A percentile compares a stretch with the other conserved stretches of the same genome.
Evolutionary conservation across 306 rosid species (phyloP).

Genomic region (Prinsepia uniflora): DNA sequence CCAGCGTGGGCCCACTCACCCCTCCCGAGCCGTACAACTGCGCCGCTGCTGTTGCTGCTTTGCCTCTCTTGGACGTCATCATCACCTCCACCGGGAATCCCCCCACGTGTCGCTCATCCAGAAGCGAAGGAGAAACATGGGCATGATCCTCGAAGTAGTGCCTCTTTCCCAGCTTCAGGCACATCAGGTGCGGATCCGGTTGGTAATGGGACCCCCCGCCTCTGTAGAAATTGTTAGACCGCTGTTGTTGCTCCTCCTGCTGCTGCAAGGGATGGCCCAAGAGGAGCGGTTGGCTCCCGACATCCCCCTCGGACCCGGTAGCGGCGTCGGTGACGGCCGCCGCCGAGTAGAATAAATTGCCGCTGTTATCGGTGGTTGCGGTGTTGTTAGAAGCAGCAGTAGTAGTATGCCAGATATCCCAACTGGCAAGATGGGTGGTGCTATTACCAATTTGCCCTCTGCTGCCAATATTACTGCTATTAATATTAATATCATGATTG

Average conservation of each 20-base stretch:
- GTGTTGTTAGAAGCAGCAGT: constrained; percentile 20
- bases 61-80: constrained; percentile 45
- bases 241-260: background rate
- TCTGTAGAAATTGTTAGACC: background rate
- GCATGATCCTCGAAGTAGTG: constrained; percentile 72
- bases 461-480: constrained; percentile 11
- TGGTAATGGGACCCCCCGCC: constrained; percentile 33
- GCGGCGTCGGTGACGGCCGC: background rate
- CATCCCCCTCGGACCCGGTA: background rate
- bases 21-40: background rate
- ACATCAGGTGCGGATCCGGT: constrained; percentile 71
- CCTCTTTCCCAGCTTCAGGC: constrained; percentile 89
- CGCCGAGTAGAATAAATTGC: constrained; percentile 11
- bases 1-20: constrained; percentile 6
- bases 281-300: background rate
- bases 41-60: constrained; percentile 7
- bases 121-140: constrained; percentile 1
- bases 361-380: background rate
- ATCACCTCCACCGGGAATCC: constrained; percentile 17
- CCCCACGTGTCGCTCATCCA: constrained; percentile 26
- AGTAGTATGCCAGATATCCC: constrained; percentile 51
- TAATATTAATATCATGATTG: too few species aligned
- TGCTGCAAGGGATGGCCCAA: background rate
- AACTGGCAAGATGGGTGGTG: constrained; percentile 25
- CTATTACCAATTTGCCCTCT: constrained; percentile 44